Conservation (phyloP, 2,329 filamentous ascomycete genomes). For the Colletotrichum destructivum region DNA sequence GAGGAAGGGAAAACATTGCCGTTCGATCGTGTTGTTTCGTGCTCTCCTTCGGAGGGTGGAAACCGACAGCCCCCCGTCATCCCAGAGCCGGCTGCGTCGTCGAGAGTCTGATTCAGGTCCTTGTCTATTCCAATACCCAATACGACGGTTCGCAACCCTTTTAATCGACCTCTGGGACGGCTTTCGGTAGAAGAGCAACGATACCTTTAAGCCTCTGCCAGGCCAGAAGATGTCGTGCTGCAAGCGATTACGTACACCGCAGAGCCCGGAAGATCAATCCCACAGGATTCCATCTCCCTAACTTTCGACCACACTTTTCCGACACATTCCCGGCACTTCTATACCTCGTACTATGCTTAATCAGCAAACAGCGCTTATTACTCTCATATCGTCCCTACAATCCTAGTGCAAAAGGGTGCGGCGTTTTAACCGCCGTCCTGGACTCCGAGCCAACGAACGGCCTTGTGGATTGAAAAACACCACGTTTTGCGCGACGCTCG, state of each 20-base stretch:
- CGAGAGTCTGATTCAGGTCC: not conserved
- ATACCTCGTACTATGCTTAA: not conserved
- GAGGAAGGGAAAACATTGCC: conserved; percentile 7
- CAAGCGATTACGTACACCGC: not conserved
- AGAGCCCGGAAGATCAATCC: not conserved
- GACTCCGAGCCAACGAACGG: not conserved
- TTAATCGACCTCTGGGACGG: not conserved
- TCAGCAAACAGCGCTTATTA: not conserved
- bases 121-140: not conserved
- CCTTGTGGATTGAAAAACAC: not conserved
- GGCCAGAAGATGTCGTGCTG: not conserved
- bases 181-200: not conserved
- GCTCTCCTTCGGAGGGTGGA: conserved; percentile 4
- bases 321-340: not conserved
- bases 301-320: not conserved
- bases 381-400: too few species aligned
- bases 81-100: not conserved
- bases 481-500: not conserved
- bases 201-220: not conserved
- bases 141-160: conserved; percentile 4
- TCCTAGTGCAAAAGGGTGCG: not conserved
- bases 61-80: conserved; percentile 14
- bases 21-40: conserved; percentile 30
- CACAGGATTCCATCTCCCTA: not conserved
- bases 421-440: not conserved